Evolutionary conservation across 495 filamentous ascomycete genomes (phyloP), one percentile per base, ranked within the genome.

Genomic region (Hyaloscypha bicolor): DNA sequence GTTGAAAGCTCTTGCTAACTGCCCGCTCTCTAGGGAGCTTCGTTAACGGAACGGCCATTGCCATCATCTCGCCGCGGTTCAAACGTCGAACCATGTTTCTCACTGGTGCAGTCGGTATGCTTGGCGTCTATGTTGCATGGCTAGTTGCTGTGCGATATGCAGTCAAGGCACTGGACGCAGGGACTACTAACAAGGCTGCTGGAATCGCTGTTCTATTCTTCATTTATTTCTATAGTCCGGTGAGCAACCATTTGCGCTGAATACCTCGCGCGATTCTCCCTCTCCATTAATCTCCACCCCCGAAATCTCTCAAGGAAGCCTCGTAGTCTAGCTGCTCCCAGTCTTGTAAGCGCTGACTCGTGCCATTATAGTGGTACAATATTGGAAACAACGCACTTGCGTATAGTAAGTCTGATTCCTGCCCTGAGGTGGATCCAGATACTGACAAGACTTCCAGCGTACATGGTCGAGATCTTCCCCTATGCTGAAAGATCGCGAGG

Each of bases 371-470:
- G 35, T 37, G 35, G 42, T 48, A 48, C 42, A 90, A 88, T 69
- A 79, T 90, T 66, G 88, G 87, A 35, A 88, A 89, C 69, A 90
- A 90, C 56, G 86, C 87, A 42, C 76, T 89, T 37, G 87, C 87
- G 1, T 90, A 69, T 45, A 69, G 78, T 81, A 75, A 69, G 69
- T 59, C 51, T 11, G 69, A 86, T 1, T 12, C 16, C 42, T 16
- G 42, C 42, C 1, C 3, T 48, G 11, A 48, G 16, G 25, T 25
- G 25, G 4, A 3, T 16, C 16, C 16, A 19, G 42, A 56, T 14
- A 6, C 37, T 67, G 37, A 55, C n/a, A 55, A 42, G 9, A 19
- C 42, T 0, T 32, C 30, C 30, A 77, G 82, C 87, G 29, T 89
- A 88, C 75, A 80, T 90, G 61, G 79, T 89, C 32, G 88, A 91